phyloP scores from a whole-genome alignment of 1,284 basidiomycete genomes.

The Boletus semigastroideus region DNA sequence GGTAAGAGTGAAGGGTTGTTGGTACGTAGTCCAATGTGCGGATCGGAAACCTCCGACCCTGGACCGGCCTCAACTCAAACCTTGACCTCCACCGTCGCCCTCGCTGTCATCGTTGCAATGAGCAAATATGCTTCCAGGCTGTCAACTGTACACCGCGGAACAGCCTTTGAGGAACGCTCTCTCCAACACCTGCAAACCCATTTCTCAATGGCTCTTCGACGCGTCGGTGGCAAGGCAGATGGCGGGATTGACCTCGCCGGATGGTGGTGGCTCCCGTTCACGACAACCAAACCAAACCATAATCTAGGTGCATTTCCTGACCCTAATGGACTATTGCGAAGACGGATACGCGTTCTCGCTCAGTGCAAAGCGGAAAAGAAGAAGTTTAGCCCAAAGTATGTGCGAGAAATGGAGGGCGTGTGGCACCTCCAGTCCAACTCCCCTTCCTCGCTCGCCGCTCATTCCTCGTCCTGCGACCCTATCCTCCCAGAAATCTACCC shows the following conservation, averaged over 20 bases:
- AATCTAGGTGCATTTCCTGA: conserved; percentile 8
- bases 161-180: conserved; percentile 74
- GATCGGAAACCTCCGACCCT: too few relatives aligned
- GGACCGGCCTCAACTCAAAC: too few relatives aligned
- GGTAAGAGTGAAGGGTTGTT: too few relatives aligned
- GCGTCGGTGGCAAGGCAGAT: conserved; percentile 80
- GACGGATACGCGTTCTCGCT: conserved; percentile 71
- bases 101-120: not conserved
- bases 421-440: conserved; percentile 37
- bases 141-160: conserved; percentile 60
- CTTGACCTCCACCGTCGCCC: conserved; percentile 9
- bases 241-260: conserved; percentile 88
- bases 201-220: conserved; percentile 77
- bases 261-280: conserved; percentile 84
- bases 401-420: conserved; percentile 89
- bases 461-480: not conserved
- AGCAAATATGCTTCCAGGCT: conserved; percentile 16
- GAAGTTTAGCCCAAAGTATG: conserved; percentile 72
- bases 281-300: not conserved
- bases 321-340: conserved; percentile 27
- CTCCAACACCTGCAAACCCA: conserved; percentile 57
- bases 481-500: conserved; percentile 25
- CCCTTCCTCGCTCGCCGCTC: not conserved
- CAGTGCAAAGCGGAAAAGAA: conserved; percentile 91
- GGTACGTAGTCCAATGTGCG: too few relatives aligned